Evolutionary conservation across 1,139 yeast species (phyloP), one percentile per base, ranked within the genome.

Genomic region (Candida buenavistaensis): DNA sequence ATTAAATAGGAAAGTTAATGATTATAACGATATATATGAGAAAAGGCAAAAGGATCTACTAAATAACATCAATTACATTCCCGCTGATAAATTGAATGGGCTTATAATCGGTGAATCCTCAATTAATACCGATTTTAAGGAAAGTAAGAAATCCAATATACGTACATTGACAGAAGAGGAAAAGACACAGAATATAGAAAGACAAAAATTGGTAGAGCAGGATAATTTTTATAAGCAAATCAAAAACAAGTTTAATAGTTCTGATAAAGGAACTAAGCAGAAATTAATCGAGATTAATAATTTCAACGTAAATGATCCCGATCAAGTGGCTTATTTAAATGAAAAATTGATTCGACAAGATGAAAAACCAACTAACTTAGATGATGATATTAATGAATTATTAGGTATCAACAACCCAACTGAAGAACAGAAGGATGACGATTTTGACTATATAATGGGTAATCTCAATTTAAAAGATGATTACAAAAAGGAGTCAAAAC

Each of bases 251-350:
- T 68, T 66, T 42, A 61, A 32, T 11, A 37, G 28, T 19, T 6
- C 47, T 20, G 20, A 39, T 5, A 14, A 37, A 6, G 30, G 33
- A n/a, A 20, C 36, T 4, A 36, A 35, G 12, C 15, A 37, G 13
- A 61, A 56, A 35, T 63, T 68, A 1, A 36, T 68, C n/a, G 74
- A 69, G 26, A 54, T 70, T 38, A 62, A 69, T 41, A 70, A 65
- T 41, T 50, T 56, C 23, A 54, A 57, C 33, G 42, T 39, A 10
- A 38, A 46, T 10, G 67, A 63, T 33, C 43, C 41, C 6, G 34
- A 24, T 4, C 69, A 59, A 35, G 38, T 62, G 32, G 50, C 51
- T 2, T 46, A 45, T 14, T 51, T 68, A 38, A 64, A 67, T 40
- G 41, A 46, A 14, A 54, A 51, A 28, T 38, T 67, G 12, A 37